These are phyloP conservation scores for Pezicula radicicola DNA, from an alignment of 2,329 filamentous ascomycete genomes.

Conservation along the genomic window DNA sequence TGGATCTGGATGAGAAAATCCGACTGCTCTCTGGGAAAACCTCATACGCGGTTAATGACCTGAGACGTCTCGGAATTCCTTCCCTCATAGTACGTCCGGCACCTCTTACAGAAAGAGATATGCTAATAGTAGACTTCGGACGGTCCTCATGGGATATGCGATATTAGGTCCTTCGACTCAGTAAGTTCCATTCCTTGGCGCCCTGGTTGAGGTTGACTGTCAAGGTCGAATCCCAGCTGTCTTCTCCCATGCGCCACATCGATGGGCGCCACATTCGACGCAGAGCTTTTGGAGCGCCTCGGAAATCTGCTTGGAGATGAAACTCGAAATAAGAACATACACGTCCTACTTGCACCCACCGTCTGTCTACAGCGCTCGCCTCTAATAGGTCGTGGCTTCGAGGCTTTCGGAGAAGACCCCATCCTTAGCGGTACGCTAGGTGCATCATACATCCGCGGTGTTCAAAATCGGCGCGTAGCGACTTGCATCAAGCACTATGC, in stretches of 20 bases:
- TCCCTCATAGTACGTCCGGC: too few relatives aligned
- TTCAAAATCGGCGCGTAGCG: slow-evolving; percentile 34
- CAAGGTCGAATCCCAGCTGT: slow-evolving; percentile 22
- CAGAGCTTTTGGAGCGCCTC: slow-evolving; percentile 54
- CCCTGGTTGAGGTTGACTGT: background rate
- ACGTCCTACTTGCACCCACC: slow-evolving; percentile 65
- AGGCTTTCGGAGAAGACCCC: slow-evolving; percentile 42
- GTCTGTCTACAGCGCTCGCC: slow-evolving; percentile 41
- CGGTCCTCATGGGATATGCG: too few relatives aligned
- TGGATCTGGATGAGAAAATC: too few relatives aligned
- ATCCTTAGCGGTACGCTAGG: slow-evolving; percentile 39
- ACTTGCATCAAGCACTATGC: slow-evolving; percentile 41
- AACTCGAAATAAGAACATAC: slow-evolving; percentile 62
- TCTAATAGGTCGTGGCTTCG: slow-evolving; percentile 41
- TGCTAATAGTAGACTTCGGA: too few relatives aligned
- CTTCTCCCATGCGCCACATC: slow-evolving; percentile 34
- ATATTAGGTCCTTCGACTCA: too few relatives aligned
- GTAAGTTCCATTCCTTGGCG: too few relatives aligned
- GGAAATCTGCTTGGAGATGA: slow-evolving; percentile 64
- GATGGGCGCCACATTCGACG: slow-evolving; percentile 62
- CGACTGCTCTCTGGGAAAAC: too few relatives aligned
- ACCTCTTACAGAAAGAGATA: too few relatives aligned
- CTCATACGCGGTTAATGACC: too few relatives aligned
- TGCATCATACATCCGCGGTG: slow-evolving; percentile 34
- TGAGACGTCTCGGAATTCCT: too few relatives aligned